Evolutionary conservation across 2,329 filamentous ascomycete genomes (phyloP).

Genomic region (Aspergillus pseudoglaucus): DNA sequence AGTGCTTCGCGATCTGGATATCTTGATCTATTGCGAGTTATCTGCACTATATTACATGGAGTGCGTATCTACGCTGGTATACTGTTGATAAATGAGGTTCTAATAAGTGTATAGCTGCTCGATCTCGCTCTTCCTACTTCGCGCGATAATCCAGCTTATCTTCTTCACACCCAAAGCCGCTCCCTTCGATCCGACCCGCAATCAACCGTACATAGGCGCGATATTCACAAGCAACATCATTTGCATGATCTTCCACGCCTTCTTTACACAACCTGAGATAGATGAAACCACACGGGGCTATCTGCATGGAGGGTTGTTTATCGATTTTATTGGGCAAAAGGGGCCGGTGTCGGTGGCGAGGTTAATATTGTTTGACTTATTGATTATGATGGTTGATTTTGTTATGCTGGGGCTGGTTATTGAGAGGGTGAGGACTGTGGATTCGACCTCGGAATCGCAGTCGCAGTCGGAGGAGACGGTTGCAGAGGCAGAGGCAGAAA

Average conservation of each 20-base stretch:
- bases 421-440: conserved; percentile 45
- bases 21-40: conserved; percentile 56
- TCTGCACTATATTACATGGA: conserved; percentile 59
- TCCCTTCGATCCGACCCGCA: conserved; percentile 45
- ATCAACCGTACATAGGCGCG: conserved; percentile 48
- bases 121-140: conserved; percentile 50
- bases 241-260: conserved; percentile 52
- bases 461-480: background rate
- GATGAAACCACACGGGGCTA: conserved; percentile 49
- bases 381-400: conserved; percentile 51
- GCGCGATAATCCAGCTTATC: conserved; percentile 50
- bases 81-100: background rate
- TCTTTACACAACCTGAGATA: conserved; percentile 47
- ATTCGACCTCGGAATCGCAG: conserved; percentile 6
- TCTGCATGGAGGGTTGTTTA: conserved; percentile 56
- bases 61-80: conserved; percentile 35
- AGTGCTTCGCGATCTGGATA: conserved; percentile 52
- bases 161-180: conserved; percentile 55
- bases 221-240: conserved; percentile 50
- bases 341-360: conserved; percentile 49
- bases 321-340: conserved; percentile 60
- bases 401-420: conserved; percentile 51
- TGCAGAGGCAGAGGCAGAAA: conserved; percentile 8
- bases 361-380: conserved; percentile 48
- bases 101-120: conserved; percentile 44